Evolutionary conservation across 306 rosid genomes (phyloP), one percentile per base, ranked within the genome.

Genomic region (Begonia loranthoides): DNA sequence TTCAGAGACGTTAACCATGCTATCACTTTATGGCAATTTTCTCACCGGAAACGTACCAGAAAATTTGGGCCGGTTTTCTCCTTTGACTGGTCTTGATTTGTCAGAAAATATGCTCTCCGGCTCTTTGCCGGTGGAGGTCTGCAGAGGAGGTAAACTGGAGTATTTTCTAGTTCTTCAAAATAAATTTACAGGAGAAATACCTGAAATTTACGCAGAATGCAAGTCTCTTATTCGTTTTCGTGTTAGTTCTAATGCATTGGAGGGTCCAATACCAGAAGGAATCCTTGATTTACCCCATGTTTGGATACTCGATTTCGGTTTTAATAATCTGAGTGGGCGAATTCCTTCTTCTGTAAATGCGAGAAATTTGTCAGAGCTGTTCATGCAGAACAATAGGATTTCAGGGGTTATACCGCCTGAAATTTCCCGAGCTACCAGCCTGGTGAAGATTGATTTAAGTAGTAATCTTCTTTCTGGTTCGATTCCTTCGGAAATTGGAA

Each of bases 391-490:
- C 63, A 92, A 92, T 72, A 64, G 9, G 22, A 76, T 92, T 46
- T 80, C 96, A n/a, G 99, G 96, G 3, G 63, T 41, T 15, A 61
- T 92, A 49, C 93, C 96, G 6, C 67, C 79, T n/a, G 78, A 68
- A 24, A 79, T 92, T 56, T 78, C 96, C 1, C 34, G 67, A 41
- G 96, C 93, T 7, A 49, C 41, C 16, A 77, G 63, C 57, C 68
- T 86, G 40, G 99, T 92, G 2, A 86, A 92, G 64, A 76, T 92
- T 61, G 99, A 92, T 69, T 73, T 92, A 51, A 92, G 99, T 45
- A 66, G 77, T 38, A 92, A 92, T 66, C 75, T 74, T 49, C 39
- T 92, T 9, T 76, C 70, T 22, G 94, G 99, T 68, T 81, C 86
- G 17, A 86, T 92, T 13, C 96, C 99, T 63, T 59, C 81, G 0